These are phyloP conservation scores for Penicillium olsonii DNA, from an alignment of 2,329 filamentous ascomycete species.

Conservation along the genomic window DNA sequence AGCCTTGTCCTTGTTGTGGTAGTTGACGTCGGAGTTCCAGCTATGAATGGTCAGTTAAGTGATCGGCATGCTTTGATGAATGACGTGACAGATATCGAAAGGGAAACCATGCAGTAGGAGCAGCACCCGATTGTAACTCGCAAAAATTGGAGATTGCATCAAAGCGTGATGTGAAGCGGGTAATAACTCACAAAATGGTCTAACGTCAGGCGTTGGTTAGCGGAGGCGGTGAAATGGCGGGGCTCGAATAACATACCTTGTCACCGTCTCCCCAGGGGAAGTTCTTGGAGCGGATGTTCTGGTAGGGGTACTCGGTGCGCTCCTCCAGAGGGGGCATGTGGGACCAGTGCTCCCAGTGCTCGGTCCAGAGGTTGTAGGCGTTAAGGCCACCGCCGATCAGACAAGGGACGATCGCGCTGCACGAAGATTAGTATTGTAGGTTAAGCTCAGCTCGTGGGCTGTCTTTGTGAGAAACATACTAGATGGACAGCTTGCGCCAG, in stretches of 20 bases:
- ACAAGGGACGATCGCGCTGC: conserved; percentile 72
- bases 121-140: neutral
- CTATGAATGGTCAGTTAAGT: conserved; percentile 46
- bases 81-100: too few relatives aligned
- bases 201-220: conserved; percentile 31
- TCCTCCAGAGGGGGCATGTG: conserved; percentile 88
- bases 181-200: conserved; percentile 65
- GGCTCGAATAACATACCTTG: conserved; percentile 62
- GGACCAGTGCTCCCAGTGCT: conserved; percentile 95
- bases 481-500: conserved; percentile 95
- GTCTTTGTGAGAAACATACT: conserved; percentile 63
- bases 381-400: conserved; percentile 74
- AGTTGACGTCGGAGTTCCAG: conserved; percentile 96
- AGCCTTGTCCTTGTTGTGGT: conserved; percentile 87
- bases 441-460: neutral
- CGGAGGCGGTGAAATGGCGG: neutral
- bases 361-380: conserved; percentile 86
- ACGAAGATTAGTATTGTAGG: conserved; percentile 1
- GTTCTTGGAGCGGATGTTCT: conserved; percentile 97
- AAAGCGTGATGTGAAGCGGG: neutral
- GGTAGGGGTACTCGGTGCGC: conserved; percentile 89
- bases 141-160: neutral
- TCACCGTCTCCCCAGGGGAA: conserved; percentile 94
- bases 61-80: neutral
- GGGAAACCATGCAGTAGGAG: neutral